A percentile compares a stretch with the other conserved stretches of the same genome.
Evolutionary conservation across 2,329 filamentous ascomycete genomes (phyloP).

Genomic region (Cladophialophora exuberans): DNA sequence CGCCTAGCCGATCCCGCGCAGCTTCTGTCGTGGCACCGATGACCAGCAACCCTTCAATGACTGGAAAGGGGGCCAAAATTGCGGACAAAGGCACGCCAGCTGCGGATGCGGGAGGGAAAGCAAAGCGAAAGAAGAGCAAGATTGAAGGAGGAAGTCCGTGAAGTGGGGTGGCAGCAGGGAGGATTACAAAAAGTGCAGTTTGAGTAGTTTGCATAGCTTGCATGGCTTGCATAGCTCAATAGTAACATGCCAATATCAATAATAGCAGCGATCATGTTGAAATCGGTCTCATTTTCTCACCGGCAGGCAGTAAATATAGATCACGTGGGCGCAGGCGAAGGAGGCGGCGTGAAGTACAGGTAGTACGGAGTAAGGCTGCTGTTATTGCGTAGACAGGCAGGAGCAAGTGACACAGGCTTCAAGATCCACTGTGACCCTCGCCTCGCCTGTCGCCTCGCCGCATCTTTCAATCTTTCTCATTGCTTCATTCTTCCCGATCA

Average conservation of each 20-base stretch:
- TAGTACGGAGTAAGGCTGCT: not conserved
- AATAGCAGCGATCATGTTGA: no score
- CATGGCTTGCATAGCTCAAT: no score
- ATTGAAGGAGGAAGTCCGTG: slow-evolving; percentile 20
- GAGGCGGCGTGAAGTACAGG: no score
- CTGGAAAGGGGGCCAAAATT: not conserved
- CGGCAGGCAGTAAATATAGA: no score
- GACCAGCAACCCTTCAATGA: not conserved
- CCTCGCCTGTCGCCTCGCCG: slow-evolving; percentile 6
- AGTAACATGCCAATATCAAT: no score
- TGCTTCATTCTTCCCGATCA: no score
- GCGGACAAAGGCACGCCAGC: slow-evolving; percentile 7
- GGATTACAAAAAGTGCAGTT: no score
- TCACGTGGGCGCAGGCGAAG: not conserved
- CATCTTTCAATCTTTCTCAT: slow-evolving; percentile 5
- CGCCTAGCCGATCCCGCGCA: slow-evolving; percentile 23
- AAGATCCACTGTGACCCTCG: not conserved
- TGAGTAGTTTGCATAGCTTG: no score
- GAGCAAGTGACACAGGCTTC: slow-evolving; percentile 1
- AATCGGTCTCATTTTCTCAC: no score
- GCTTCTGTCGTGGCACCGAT: slow-evolving; percentile 16
- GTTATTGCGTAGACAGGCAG: slow-evolving; percentile 5
- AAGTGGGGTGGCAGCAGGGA: no score
- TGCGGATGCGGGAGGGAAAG: slow-evolving; percentile 17
- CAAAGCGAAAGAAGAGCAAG: slow-evolving; percentile 28